Conservation (phyloP, 2,329 filamentous ascomycete genomes). For the Conoideocrella luteorostrata region DNA sequence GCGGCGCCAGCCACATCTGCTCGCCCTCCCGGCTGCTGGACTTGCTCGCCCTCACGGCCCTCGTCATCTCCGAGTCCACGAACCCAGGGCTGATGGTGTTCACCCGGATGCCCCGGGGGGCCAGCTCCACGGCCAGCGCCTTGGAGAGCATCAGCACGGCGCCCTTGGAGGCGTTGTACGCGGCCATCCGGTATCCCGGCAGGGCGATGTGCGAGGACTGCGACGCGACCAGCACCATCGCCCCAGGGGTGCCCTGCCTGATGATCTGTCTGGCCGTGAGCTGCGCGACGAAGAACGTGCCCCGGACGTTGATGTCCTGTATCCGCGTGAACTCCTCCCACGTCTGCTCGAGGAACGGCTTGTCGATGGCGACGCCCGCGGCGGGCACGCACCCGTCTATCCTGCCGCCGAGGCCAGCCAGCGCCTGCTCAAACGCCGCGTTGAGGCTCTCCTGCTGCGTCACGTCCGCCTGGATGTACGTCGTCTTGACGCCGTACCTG, state of each 20-base stretch:
- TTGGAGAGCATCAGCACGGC: conserved; percentile 33
- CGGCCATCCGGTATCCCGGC: conserved; percentile 26
- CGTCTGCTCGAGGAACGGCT: conserved; percentile 36
- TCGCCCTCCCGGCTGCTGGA: conserved; percentile 24
- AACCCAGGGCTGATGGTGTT: conserved; percentile 34
- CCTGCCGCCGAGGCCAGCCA: conserved; percentile 18
- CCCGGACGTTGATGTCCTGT: conserved; percentile 35
- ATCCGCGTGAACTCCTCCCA: conserved; percentile 35
- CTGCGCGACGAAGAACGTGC: conserved; percentile 35
- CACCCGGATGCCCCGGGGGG: conserved; percentile 27
- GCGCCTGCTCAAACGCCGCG: conserved; percentile 16
- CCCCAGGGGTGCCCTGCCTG: conserved; percentile 23
- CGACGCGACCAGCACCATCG: conserved; percentile 30
- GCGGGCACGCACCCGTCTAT: conserved; percentile 26
- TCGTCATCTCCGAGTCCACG: conserved; percentile 30
- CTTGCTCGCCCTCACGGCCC: conserved; percentile 23
- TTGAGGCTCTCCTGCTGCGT: conserved; percentile 22
- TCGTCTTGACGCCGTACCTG: conserved; percentile 17
- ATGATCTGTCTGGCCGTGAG: conserved; percentile 32
- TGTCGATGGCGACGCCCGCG: conserved; percentile 35
- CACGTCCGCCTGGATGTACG: conserved; percentile 26
- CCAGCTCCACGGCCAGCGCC: conserved; percentile 31
- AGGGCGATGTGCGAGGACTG: conserved; percentile 25
- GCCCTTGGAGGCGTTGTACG: conserved; percentile 38
- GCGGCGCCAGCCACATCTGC: conserved; percentile 32